Evolutionary conservation across 2,329 filamentous ascomycete species (phyloP), one percentile per base, ranked within the genome.

Genomic region (Colletotrichum sp.): DNA sequence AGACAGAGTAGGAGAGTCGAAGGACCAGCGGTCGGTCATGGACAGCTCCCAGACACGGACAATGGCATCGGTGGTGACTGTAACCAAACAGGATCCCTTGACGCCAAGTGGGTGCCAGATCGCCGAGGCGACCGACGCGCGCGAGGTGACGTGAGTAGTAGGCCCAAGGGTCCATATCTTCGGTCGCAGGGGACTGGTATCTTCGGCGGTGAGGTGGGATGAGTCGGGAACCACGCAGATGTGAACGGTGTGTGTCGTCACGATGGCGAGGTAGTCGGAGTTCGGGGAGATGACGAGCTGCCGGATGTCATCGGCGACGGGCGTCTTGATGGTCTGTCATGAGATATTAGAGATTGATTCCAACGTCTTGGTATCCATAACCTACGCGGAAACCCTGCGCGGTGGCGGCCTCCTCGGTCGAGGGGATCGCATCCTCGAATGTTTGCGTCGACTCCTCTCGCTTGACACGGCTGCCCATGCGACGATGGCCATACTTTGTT

Each of bases 101-200:
- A 96, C 93, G 2, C 96, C 96, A 1, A 99, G 88, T 1, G 97
- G 97, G 85, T 99, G 97, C 96, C 97, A 99, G 74, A 98, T 81
- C 6, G 93, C 94, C 2, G 95, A 95, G 26, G 93, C 93, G 72
- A 99, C 89, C 3, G 95, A 92, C 9, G 95, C 92, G 79, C 96
- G 93, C 63, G 96, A 95, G 66, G 96, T 93, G 65, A 98, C 95
- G 84, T 99, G 96, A 5, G 94, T 96, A 4, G 95, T 98, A 34
- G 96, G 96, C 2, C 96, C 96, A n/a, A 99, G 89, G 24, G 96
- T 96, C 86, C 95, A 98, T 69, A 95, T 95, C 84, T 95, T 98
- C 34, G 96, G 89, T 81, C 95, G 95, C 80, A 98, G 89, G 7
- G 93, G 92, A 12, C 90, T 89, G 63, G 86, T 88, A 81, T 96